Conservation (phyloP, 805 yeast genomes). For the Cyberlindnera galapagoensis region DNA sequence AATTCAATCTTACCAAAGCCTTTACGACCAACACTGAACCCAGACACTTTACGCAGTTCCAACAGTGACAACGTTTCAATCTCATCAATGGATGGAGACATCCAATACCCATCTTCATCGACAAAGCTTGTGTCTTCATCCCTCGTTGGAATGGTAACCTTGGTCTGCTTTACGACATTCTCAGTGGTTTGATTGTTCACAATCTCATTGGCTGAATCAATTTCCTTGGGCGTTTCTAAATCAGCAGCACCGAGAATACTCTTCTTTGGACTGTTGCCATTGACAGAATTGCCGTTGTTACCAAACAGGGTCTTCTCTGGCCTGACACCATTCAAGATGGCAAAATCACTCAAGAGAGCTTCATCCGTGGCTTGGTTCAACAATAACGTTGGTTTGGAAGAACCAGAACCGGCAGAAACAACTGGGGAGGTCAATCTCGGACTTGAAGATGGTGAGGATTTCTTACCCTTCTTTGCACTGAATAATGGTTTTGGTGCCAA, state of each 20-base stretch:
- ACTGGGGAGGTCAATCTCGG: slow-evolving; percentile 1
- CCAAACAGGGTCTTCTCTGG: slow-evolving; percentile 7
- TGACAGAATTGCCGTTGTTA: too few relatives aligned
- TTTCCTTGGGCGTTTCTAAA: neutral
- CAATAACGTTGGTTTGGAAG: slow-evolving; percentile 18
- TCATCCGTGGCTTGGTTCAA: slow-evolving; percentile 50
- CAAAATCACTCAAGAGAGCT: slow-evolving; percentile 45
- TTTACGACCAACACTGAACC: slow-evolving; percentile 72
- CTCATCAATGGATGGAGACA: slow-evolving; percentile 66
- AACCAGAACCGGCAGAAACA: neutral
- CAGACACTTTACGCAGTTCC: slow-evolving; percentile 55
- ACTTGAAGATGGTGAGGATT: neutral
- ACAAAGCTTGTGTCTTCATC: slow-evolving; percentile 10
- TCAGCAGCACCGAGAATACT: slow-evolving; percentile 1
- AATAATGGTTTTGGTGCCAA: slow-evolving; percentile 60
- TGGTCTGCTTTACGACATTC: slow-evolving; percentile 1
- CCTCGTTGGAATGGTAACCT: slow-evolving; percentile 1
- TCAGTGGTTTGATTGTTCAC: slow-evolving; percentile 1
- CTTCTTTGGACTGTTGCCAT: too few relatives aligned
- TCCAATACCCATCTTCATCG: slow-evolving; percentile 78
- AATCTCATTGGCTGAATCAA: neutral
- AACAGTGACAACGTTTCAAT: slow-evolving; percentile 52
- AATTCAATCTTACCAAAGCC: slow-evolving; percentile 72
- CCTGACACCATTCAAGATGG: slow-evolving; percentile 5
- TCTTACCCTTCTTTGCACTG: slow-evolving; percentile 16